These are phyloP conservation scores for Rhodofomes roseus DNA, from an alignment of 1,284 basidiomycete species.

Conservation along the genomic window DNA sequence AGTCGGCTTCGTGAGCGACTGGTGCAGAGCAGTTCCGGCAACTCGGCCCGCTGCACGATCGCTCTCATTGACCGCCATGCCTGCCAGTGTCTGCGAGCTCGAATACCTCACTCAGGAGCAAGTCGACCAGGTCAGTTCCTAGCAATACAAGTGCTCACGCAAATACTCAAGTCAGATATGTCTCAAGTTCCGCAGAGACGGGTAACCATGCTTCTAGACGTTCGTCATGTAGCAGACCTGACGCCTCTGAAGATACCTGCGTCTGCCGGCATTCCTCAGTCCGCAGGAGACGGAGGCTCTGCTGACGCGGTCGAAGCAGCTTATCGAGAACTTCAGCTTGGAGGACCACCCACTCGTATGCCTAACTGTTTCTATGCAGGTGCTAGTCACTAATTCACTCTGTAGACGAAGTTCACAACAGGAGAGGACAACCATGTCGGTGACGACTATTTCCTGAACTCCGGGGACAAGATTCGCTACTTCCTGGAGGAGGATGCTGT, in stretches of 20 bases:
- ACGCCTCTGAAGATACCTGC: constrained; percentile 61
- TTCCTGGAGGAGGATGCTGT: constrained; percentile 86
- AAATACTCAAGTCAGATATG: background rate
- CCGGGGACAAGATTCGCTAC: constrained; percentile 90
- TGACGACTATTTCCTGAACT: constrained; percentile 89
- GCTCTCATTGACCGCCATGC: background rate
- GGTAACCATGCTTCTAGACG: constrained; percentile 30
- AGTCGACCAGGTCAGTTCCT: constrained; percentile 41
- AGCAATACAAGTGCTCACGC: background rate
- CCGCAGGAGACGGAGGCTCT: constrained; percentile 58
- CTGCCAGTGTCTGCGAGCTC: constrained; percentile 1
- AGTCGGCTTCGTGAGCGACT: too few relatives aligned
- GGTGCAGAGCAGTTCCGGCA: background rate
- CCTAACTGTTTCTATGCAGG: constrained; percentile 3
- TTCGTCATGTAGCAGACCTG: background rate
- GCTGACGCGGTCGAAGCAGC: constrained; percentile 63
- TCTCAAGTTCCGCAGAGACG: constrained; percentile 45
- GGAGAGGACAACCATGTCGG: constrained; percentile 76
- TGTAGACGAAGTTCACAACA: constrained; percentile 88
- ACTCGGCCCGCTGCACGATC: background rate
- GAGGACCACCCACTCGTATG: constrained; percentile 79
- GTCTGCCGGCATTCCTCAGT: constrained; percentile 72
- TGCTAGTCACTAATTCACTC: background rate
- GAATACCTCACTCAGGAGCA: constrained; percentile 48
- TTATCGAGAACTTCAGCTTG: constrained; percentile 75